These are phyloP conservation scores for Boechera stricta DNA, from an alignment of 345 rosid genomes.

Conservation along the genomic window DNA sequence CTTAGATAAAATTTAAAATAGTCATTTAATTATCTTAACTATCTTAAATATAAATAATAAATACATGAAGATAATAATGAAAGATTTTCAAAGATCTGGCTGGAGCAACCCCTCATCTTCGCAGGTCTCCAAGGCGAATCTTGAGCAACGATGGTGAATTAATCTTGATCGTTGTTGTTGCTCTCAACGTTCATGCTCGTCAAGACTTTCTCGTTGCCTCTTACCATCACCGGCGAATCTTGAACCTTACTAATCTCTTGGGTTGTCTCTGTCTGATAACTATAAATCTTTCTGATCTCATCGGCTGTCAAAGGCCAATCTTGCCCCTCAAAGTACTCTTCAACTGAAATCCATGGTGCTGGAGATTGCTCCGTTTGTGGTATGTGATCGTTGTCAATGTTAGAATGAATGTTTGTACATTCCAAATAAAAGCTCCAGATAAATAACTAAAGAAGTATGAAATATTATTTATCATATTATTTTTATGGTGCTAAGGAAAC, in stretches of 20 bases:
- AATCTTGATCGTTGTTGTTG: slow-evolving; percentile 43
- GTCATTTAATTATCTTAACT: too few species aligned
- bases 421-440: too few species aligned
- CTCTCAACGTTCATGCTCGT: not conserved
- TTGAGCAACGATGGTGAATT: not conserved
- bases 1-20: too few species aligned
- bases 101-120: not conserved
- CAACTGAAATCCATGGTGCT: not conserved
- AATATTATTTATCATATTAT: too few species aligned
- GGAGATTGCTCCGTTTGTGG: not conserved
- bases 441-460: too few species aligned
- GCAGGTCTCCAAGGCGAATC: not conserved
- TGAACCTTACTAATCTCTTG: slow-evolving; percentile 47
- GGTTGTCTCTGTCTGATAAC: not conserved
- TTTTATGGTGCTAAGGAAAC: too few species aligned
- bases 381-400: not conserved
- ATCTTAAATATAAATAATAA: too few species aligned
- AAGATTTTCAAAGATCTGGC: not conserved
- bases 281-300: not conserved
- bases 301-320: not conserved
- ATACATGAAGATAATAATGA: too few species aligned
- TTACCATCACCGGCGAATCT: slow-evolving; percentile 16
- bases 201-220: not conserved
- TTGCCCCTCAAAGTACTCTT: not conserved
- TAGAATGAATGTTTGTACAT: too few species aligned